Evolutionary conservation across 352 stramenopile species (phyloP).

Genomic region (Globisporangium middletonii): DNA sequence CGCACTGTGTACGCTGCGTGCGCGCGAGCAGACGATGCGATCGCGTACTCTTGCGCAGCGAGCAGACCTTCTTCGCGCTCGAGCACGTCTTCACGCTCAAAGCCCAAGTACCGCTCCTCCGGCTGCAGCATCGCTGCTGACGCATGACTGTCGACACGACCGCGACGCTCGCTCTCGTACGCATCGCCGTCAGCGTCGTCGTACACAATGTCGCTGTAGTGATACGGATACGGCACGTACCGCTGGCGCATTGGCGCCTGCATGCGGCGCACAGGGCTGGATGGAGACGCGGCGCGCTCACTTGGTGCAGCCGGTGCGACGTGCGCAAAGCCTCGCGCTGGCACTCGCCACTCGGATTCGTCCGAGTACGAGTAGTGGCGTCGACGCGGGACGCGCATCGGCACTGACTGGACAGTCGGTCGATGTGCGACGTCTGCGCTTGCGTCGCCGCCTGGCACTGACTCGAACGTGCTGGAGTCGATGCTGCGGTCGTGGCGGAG

Average conservation of each 20-base stretch:
- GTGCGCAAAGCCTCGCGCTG: conserved; percentile 3
- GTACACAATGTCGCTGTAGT: conserved; percentile 1
- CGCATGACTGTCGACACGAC: not conserved
- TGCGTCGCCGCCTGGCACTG: not conserved
- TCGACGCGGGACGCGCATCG: not conserved
- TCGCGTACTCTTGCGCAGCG: conserved; percentile 4
- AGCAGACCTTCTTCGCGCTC: conserved; percentile 12
- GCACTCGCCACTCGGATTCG: conserved; percentile 8
- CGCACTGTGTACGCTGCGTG: conserved; percentile 2
- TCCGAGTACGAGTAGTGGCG: conserved; percentile 9
- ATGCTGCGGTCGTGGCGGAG: conserved; percentile 4
- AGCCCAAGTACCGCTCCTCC: conserved; percentile 3
- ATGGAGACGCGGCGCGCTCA: not conserved
- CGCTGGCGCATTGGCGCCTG: conserved; percentile 2
- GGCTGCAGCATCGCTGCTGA: not conserved
- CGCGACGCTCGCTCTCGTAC: not conserved
- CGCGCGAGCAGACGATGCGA: not conserved
- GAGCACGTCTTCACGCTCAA: conserved; percentile 9
- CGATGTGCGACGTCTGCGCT: not conserved
- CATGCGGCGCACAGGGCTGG: not conserved
- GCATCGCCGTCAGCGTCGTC: not conserved
- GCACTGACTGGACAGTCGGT: not conserved
- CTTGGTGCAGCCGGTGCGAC: not conserved
- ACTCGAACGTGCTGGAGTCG: conserved; percentile 1
- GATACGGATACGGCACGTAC: conserved; percentile 4